Conservation (phyloP, 208 protist genomes). For the Sergeia podlipaevii region DNA sequence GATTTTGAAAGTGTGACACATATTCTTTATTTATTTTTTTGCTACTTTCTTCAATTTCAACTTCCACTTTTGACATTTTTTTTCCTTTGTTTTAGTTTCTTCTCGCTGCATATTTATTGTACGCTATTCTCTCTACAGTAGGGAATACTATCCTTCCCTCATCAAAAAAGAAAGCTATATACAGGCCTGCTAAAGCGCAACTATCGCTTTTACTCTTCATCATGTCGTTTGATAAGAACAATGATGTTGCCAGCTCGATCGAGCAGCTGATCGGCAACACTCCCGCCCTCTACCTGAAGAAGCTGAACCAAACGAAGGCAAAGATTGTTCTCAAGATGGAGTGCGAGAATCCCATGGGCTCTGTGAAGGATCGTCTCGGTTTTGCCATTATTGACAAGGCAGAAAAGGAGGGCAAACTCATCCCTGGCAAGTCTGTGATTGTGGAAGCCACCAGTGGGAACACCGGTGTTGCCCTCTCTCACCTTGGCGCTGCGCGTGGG, state of each 20-base stretch:
- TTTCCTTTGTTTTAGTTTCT: too few species aligned
- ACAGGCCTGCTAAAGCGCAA: too few species aligned
- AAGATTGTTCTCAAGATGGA: conserved; percentile 86
- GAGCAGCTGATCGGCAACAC: conserved; percentile 86
- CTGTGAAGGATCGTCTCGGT: conserved; percentile 86
- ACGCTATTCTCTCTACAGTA: too few species aligned
- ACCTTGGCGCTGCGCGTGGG: conserved; percentile 71
- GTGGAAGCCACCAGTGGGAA: conserved; percentile 91
- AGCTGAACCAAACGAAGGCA: conserved; percentile 68
- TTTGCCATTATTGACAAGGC: conserved; percentile 80
- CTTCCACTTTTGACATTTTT: too few species aligned
- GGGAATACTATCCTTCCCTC: too few species aligned
- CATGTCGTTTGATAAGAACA: conserved; percentile 52
- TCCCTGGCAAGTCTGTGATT: conserved; percentile 75
- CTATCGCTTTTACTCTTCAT: too few species aligned
- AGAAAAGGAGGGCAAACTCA: conserved; percentile 74
- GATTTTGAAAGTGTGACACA: too few species aligned
- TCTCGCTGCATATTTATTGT: too few species aligned
- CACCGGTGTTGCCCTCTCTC: conserved; percentile 84
- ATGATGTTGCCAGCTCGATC: conserved; percentile 62
- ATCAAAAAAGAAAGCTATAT: too few species aligned
- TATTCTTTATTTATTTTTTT: too few species aligned
- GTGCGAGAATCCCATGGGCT: conserved; percentile 80
- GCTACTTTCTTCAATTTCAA: too few species aligned
- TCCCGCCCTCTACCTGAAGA: conserved; percentile 86